These are phyloP conservation scores for Avena atlantica DNA, from an alignment of 176 grass and related monocot species.

Conservation along the genomic window DNA sequence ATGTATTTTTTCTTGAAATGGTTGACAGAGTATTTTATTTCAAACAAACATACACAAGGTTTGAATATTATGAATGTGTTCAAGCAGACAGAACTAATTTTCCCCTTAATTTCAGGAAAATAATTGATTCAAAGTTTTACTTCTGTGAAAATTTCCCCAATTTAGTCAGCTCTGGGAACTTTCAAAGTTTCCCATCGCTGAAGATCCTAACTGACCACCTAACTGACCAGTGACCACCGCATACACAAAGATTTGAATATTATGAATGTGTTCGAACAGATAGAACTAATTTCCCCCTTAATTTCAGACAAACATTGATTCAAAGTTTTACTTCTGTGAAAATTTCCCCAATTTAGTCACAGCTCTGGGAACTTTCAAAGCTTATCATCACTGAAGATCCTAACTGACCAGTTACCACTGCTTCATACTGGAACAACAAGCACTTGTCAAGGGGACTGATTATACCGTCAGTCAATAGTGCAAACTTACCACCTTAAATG, in stretches of 20 bases:
- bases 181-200: background rate
- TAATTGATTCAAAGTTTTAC: background rate
- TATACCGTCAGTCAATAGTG: background rate
- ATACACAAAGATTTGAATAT: background rate
- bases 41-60: background rate
- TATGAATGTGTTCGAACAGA: background rate
- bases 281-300: background rate
- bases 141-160: background rate
- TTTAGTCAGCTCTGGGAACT: background rate
- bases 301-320: background rate
- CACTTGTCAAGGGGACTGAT: background rate
- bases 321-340: background rate
- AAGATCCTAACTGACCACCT: conserved; percentile 9
- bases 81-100: background rate
- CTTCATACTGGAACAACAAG: background rate
- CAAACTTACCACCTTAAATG: background rate
- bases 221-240: conserved; percentile 4
- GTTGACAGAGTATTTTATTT: background rate
- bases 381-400: background rate
- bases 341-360: background rate
- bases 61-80: background rate
- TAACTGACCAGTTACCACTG: conserved; percentile 6
- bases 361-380: background rate
- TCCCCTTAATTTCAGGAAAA: background rate
- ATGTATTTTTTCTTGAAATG: background rate